Evolutionary conservation across 148 eudicot genomes (phyloP), one percentile per base, ranked within the genome.

Genomic region (Rhododendron ferrugineum): DNA sequence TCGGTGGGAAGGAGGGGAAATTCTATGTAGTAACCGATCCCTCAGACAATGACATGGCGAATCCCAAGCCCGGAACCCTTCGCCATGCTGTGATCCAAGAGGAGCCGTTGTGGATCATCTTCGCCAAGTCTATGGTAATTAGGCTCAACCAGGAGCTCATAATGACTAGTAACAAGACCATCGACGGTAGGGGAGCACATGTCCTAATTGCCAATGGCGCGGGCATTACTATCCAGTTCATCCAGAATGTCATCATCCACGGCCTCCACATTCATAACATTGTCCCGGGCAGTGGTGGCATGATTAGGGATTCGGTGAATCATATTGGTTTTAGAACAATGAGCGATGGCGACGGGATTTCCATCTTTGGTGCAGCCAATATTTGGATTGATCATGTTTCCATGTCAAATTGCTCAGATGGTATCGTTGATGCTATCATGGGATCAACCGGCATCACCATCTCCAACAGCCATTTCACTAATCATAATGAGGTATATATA

Each of bases 61-160:
- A 85, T 66, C 86, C 86, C 52, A 85, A 58, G 80, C 82, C 86
- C 0, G 86, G 86, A 3, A 85, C 86, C 46, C 86, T 85, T 22
- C 86, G 86, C 60, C 82, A 85, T 34, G 86, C 86, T 8, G 86
- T 85, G 23, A 62, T 85, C 82, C 86, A 85, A 23, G 50, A 85
- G 54, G 56, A 85, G 74, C 86, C 86, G 3, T 74, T 85, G 52
- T 85, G 86, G 86, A 85, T 85, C 75, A 52, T 78, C 26, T 85
- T 85, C 30, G 37, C 8, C 8, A 10, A 74, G 13, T 8, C 72
- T n/a, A 85, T 85, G 82, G 6, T 44, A 8, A 85, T 85, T 3
- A 62, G 28, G 76, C 82, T 85, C 6, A 78, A 44, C 28, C 79
- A 85, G 58, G 82, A 85, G 58, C 86, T 85, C 32, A 60, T 85